phyloP scores from a whole-genome alignment of 768 basidiomycete species.

The Russula dissimulans region DNA sequence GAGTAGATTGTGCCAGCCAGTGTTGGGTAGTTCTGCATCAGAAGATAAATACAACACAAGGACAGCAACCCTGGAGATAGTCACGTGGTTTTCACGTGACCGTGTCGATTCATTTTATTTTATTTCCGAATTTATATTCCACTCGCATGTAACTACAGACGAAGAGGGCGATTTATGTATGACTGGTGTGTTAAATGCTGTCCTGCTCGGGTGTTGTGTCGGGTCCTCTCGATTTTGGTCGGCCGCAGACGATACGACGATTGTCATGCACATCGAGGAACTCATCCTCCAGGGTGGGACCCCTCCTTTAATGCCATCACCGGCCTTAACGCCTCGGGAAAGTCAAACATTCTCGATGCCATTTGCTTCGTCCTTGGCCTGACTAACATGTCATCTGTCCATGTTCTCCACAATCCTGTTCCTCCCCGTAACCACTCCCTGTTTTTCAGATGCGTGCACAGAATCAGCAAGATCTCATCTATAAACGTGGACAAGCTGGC shows the following conservation, averaged over 20 bases:
- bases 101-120: not conserved
- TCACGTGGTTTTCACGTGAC: constrained; percentile 9
- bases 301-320: constrained; percentile 98
- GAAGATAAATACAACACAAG: no score
- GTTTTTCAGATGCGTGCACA: constrained; percentile 77
- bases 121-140: no score
- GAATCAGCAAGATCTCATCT: constrained; percentile 95
- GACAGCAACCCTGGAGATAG: no score
- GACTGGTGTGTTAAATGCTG: no score
- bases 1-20: not conserved
- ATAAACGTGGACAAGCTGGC: constrained; percentile 97
- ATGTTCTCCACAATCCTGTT: constrained; percentile 15
- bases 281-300: constrained; percentile 71
- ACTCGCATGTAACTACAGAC: no score
- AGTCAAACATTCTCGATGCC: constrained; percentile 98
- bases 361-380: constrained; percentile 98
- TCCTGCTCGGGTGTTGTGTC: no score
- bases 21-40: no score
- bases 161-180: no score
- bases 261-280: constrained; percentile 19
- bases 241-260: not conserved
- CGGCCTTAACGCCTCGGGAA: constrained; percentile 90
- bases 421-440: not conserved
- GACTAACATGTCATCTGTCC: constrained; percentile 89
- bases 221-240: not conserved